These are phyloP conservation scores for Cladosporium oxysporum DNA, from an alignment of 2,329 filamentous ascomycete genomes.

Conservation along the genomic window DNA sequence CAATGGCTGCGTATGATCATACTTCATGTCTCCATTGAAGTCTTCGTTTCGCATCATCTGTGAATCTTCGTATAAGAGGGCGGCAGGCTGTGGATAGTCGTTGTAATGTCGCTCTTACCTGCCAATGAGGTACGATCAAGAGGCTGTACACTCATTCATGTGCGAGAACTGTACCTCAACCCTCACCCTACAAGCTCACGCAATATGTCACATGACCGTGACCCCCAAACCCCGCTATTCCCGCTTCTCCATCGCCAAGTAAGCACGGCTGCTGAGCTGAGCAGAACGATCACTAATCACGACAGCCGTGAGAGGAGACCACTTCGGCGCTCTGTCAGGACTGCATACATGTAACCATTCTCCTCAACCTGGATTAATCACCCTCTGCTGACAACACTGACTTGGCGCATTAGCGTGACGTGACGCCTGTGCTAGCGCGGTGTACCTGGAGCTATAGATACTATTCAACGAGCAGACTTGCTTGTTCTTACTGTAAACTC, in stretches of 20 bases:
- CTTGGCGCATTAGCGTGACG: conserved; percentile 11
- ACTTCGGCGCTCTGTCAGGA: conserved; percentile 1
- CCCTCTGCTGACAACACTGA: conserved; percentile 3
- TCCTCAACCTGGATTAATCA: conserved; percentile 11
- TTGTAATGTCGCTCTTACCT: too few relatives aligned
- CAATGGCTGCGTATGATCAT: background rate
- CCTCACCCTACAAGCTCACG: too few relatives aligned
- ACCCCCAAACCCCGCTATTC: background rate
- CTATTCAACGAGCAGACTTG: background rate
- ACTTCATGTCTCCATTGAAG: background rate
- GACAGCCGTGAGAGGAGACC: background rate
- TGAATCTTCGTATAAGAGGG: background rate
- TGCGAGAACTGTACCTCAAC: background rate
- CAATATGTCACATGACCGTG: background rate
- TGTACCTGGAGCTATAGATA: conserved; percentile 16
- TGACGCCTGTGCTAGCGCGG: background rate
- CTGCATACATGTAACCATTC: background rate
- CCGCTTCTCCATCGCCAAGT: background rate
- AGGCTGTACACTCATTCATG: too few relatives aligned
- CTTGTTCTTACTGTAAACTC: background rate
- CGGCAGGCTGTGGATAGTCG: too few relatives aligned
- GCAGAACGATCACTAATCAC: conserved; percentile 7
- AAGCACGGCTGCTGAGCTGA: background rate
- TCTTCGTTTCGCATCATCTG: background rate
- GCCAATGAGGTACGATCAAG: too few relatives aligned